Percentiles rank a stretch among this genome's conserved stretches.
These are phyloP conservation scores for Amphirosellinia nigrospora DNA, from an alignment of 495 filamentous ascomycete species.

Conservation along the genomic window DNA sequence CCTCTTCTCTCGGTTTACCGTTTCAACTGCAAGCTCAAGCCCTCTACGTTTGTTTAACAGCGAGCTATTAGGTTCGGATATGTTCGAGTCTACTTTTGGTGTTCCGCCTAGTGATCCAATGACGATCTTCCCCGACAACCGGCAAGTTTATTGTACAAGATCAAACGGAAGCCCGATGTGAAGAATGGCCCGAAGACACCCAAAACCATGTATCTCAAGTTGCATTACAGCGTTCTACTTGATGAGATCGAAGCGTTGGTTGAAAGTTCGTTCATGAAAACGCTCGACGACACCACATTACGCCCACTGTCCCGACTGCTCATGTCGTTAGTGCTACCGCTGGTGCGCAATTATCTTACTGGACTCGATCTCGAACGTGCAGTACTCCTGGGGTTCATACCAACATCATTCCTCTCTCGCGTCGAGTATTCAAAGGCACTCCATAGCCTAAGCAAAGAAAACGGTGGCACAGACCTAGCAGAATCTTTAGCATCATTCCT, in stretches of 20 bases:
- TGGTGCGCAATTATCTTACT: constrained; percentile 58
- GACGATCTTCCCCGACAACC: constrained; percentile 80
- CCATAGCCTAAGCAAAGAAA: constrained; percentile 45
- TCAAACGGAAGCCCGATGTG: constrained; percentile 53
- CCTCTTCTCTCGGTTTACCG: constrained; percentile 87
- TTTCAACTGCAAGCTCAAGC: constrained; percentile 75
- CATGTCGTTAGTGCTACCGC: constrained; percentile 54
- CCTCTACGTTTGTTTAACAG: constrained; percentile 78
- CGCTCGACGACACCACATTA: constrained; percentile 49
- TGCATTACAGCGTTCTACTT: constrained; percentile 80
- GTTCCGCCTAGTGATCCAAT: constrained; percentile 60
- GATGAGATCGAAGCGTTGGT: constrained; percentile 66
- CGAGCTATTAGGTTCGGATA: constrained; percentile 69
- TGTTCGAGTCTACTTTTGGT: constrained; percentile 69
- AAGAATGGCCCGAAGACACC: constrained; percentile 43
- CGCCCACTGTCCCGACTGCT: constrained; percentile 55
- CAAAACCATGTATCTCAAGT: constrained; percentile 68
- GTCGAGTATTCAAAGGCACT: constrained; percentile 52
- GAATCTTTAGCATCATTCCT: constrained; percentile 43
- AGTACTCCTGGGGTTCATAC: constrained; percentile 57
- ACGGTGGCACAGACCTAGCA: constrained; percentile 35
- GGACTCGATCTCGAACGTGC: constrained; percentile 66
- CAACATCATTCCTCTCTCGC: constrained; percentile 46
- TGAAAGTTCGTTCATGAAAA: constrained; percentile 42
- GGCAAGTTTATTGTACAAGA: constrained; percentile 81